Evolutionary conservation across 441 rosid species (phyloP), one percentile per base, ranked within the genome.

Genomic region (Aquilaria agallochum): DNA sequence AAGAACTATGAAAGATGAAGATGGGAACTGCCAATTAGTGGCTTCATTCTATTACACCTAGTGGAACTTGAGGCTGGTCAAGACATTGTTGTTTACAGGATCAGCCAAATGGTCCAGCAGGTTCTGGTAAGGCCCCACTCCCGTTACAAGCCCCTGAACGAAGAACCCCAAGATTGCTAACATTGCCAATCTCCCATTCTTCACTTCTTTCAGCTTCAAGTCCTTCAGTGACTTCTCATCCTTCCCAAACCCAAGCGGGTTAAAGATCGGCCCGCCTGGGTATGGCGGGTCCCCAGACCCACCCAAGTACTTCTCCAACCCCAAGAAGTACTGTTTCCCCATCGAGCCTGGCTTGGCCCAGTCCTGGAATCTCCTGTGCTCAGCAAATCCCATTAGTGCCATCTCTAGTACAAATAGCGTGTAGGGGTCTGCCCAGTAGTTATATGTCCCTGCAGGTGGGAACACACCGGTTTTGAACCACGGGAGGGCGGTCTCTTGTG

Each of bases 381-480:
- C 99, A 0, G 99, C 97, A 31, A 94, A 94, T 1, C 99, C 99
- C 95, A 94, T 78, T 30, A 91, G 80, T 3, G 96, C 97, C 99
- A 94, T 73, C 68, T 94, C 99, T 0, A 91, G 31, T 6, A 94
- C 94, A 13, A 94, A 90, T 20, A 87, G 79, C 0, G 97, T 90
- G 84, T 81, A 94, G 14, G 77, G 72, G 72, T 94, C 99, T 36
- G 95, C 99, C 97, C 95, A 90, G 80, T 94, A 94, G 77, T 6
- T 71, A 83, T 94, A 94, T 56, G 94, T 90, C 5, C 99, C 96
- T 0, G 97, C 99, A 0, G 96, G 97, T 4, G 97, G 98, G 76
- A 90, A 84, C 55, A 94, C 96, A 5, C 97, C 96, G 0, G 98
- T 94, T 74, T 75, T 66, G 79, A 94, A 94, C 98, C 98, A 90